phyloP scores from a whole-genome alignment of 1,284 basidiomycete genomes.

The Phellopilus nigrolimitatus region DNA sequence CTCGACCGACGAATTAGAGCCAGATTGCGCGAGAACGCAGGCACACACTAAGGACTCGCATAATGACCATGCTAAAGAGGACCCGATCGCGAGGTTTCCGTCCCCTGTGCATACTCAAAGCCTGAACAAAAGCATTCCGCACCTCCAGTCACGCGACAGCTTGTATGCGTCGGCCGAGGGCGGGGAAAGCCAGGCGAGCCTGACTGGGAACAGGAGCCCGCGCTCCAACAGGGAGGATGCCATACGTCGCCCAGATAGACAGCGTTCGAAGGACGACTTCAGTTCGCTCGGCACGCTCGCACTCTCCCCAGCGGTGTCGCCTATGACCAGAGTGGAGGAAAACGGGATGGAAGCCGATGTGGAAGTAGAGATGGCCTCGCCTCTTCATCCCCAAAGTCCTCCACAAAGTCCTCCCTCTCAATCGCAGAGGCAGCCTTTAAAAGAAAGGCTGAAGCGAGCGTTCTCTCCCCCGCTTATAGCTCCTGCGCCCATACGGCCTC shows the following conservation, averaged over 20 bases:
- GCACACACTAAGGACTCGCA: neutral
- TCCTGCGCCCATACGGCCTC: conserved; percentile 3
- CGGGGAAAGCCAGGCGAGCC: conserved; percentile 5
- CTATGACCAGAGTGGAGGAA: conserved; percentile 4
- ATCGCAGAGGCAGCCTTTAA: conserved; percentile 6
- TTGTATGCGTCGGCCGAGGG: conserved; percentile 1
- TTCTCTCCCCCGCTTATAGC: conserved; percentile 6
- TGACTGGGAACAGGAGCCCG: conserved; percentile 28
- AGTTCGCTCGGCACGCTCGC: conserved; percentile 2
- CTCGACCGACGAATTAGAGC: too few species aligned
- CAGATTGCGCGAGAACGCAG: neutral
- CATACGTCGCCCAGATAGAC: conserved; percentile 42
- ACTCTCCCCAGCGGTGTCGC: neutral
- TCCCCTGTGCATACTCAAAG: neutral
- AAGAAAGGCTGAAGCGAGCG: conserved; percentile 13
- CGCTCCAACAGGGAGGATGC: conserved; percentile 52
- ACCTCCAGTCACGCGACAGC: neutral
- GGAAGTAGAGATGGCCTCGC: neutral
- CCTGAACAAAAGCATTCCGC: neutral
- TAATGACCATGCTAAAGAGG: neutral
- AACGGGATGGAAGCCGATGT: neutral
- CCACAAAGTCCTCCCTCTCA: neutral
- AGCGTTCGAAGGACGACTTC: conserved; percentile 34
- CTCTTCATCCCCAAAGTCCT: neutral
- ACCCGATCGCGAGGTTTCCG: neutral